Percentiles rank a stretch among this genome's conserved stretches.
Conservation (phyloP, 805 yeast species). For the Wickerhamiella siamensis region DNA sequence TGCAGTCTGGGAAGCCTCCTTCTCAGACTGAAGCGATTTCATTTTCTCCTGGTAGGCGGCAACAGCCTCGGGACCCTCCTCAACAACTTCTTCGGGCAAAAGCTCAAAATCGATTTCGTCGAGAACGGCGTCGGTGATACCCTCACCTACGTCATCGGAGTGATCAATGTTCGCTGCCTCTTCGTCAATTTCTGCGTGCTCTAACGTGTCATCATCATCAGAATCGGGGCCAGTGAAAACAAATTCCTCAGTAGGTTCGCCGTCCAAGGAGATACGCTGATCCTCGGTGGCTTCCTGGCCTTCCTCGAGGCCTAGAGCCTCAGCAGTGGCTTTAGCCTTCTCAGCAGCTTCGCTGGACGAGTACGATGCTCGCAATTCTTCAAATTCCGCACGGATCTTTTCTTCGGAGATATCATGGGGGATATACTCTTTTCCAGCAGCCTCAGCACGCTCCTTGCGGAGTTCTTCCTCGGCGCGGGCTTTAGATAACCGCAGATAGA, state of each 20-base stretch:
- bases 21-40: background rate
- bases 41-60: conserved; percentile 10
- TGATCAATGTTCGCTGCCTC: conserved; percentile 23
- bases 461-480: conserved; percentile 11
- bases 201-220: conserved; percentile 18
- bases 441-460: conserved; percentile 9
- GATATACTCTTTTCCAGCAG: conserved; percentile 3
- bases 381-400: background rate
- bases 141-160: conserved; percentile 33
- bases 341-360: background rate
- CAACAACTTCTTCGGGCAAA: conserved; percentile 16
- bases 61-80: conserved; percentile 19
- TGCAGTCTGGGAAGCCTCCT: conserved; percentile 2
- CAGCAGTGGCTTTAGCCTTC: conserved; percentile 1
- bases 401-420: conserved; percentile 1
- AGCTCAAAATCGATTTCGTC: conserved; percentile 14
- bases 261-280: conserved; percentile 24
- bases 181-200: conserved; percentile 53
- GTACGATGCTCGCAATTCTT: conserved; percentile 4
- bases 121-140: conserved; percentile 40
- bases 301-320: conserved; percentile 56
- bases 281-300: conserved; percentile 53
- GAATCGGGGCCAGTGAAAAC: background rate
- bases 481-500: conserved; percentile 5
- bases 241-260: conserved; percentile 41